A percentile compares a stretch with the other conserved stretches of the same genome.
Evolutionary conservation across 2,329 filamentous ascomycete genomes (phyloP).

Genomic region (Apiospora malaysiana): DNA sequence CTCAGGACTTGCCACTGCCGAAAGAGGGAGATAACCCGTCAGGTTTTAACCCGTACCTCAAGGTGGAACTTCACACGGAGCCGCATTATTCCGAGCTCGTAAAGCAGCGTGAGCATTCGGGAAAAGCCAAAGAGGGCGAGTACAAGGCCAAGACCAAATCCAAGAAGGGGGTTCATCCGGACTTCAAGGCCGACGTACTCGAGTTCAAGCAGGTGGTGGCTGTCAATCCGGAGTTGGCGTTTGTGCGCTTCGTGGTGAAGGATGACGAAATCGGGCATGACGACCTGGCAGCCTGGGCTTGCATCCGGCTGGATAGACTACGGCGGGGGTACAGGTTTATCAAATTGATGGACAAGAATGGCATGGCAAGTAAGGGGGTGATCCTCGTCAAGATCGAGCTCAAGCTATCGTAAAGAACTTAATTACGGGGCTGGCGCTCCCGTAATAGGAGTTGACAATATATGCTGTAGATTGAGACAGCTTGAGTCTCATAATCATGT

Average conservation of each 20-base stretch:
- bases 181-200: slow-evolving; percentile 65
- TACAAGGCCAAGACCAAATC: slow-evolving; percentile 66
- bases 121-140: slow-evolving; percentile 61
- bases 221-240: slow-evolving; percentile 72
- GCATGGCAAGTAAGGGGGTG: slow-evolving; percentile 68
- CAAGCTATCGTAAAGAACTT: neutral
- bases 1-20: slow-evolving; percentile 75
- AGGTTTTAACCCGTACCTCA: slow-evolving; percentile 80
- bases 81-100: slow-evolving; percentile 36
- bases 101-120: slow-evolving; percentile 47
- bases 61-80: slow-evolving; percentile 83
- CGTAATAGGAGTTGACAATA: neutral
- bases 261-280: slow-evolving; percentile 85
- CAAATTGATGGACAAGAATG: slow-evolving; percentile 73
- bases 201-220: slow-evolving; percentile 60
- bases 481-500: too few species aligned
- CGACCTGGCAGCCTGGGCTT: slow-evolving; percentile 85
- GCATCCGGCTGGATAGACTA: slow-evolving; percentile 82
- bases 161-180: slow-evolving; percentile 63
- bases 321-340: slow-evolving; percentile 79
- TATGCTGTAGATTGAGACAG: neutral
- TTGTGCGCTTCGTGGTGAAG: slow-evolving; percentile 83
- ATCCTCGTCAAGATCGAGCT: slow-evolving; percentile 78
- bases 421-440: too few species aligned
- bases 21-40: slow-evolving; percentile 53